Evolutionary conservation across 768 basidiomycete species (phyloP).

Genomic region (Gelatoporia subvermispora): DNA sequence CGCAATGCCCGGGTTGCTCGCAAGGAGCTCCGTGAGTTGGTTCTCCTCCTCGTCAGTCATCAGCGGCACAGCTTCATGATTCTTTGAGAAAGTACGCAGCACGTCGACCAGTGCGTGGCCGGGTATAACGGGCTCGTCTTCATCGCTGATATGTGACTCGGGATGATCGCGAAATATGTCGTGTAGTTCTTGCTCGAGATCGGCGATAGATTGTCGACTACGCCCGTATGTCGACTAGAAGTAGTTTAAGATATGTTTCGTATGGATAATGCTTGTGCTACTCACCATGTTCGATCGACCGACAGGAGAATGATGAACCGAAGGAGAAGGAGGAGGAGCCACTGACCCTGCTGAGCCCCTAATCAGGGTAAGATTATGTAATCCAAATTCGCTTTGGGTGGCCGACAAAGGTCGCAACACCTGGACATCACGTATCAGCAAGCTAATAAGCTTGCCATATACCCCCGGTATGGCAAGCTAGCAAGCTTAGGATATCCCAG

Average conservation of each 20-base stretch:
- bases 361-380: neutral
- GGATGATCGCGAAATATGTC: constrained; percentile 66
- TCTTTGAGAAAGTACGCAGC: constrained; percentile 55
- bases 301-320: neutral
- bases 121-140: constrained; percentile 61
- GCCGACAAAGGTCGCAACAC: no score
- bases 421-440: no score
- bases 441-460: no score
- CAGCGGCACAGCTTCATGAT: constrained; percentile 58
- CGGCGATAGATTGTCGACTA: constrained; percentile 63
- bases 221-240: constrained; percentile 38
- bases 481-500: no score
- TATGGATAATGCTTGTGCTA: neutral
- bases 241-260: neutral
- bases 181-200: constrained; percentile 66
- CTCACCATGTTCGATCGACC: neutral
- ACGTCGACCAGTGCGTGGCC: constrained; percentile 69
- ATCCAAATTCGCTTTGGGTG: neutral
- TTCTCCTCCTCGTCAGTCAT: constrained; percentile 58
- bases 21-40: constrained; percentile 54
- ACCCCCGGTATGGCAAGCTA: no score
- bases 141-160: constrained; percentile 50
- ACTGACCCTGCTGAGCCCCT: no score
- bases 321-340: neutral
- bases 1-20: constrained; percentile 55